A percentile compares a stretch with the other conserved stretches of the same genome.
These are phyloP conservation scores for Kodamaea plutei DNA, from an alignment of 1,139 yeast species.

Conservation along the genomic window DNA sequence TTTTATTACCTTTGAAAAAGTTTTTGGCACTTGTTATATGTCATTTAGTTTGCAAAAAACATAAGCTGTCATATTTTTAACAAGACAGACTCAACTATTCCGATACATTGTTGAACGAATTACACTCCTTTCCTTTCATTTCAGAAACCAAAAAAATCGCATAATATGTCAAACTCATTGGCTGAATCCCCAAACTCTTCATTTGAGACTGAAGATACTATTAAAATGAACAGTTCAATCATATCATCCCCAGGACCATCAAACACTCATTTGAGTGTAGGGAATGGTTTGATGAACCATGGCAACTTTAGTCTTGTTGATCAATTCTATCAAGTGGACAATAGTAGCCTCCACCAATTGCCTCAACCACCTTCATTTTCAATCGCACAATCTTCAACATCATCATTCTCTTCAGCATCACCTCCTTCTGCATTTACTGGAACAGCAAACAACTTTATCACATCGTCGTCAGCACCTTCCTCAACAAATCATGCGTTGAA, in stretches of 20 bases:
- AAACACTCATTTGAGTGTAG: no score
- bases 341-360: slow-evolving; percentile 8
- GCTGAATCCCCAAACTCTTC: slow-evolving; percentile 19
- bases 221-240: slow-evolving; percentile 19
- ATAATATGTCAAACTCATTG: slow-evolving; percentile 16
- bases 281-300: slow-evolving; percentile 4
- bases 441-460: not conserved
- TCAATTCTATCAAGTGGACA: slow-evolving; percentile 9
- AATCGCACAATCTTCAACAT: slow-evolving; percentile 9
- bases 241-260: slow-evolving; percentile 15
- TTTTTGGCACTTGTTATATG: no score
- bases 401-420: slow-evolving; percentile 8
- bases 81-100: no score
- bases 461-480: slow-evolving; percentile 3
- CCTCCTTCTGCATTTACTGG: slow-evolving; percentile 8
- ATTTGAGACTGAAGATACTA: slow-evolving; percentile 24
- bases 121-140: no score
- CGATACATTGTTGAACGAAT: no score
- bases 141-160: no score
- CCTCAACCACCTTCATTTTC: slow-evolving; percentile 25
- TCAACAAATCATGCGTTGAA: not conserved
- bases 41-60: no score
- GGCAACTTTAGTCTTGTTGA: slow-evolving; percentile 4
- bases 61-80: no score
- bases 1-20: no score